These are phyloP conservation scores for Fraxinus americana DNA, from an alignment of 257 asterid genomes.

Conservation along the genomic window DNA sequence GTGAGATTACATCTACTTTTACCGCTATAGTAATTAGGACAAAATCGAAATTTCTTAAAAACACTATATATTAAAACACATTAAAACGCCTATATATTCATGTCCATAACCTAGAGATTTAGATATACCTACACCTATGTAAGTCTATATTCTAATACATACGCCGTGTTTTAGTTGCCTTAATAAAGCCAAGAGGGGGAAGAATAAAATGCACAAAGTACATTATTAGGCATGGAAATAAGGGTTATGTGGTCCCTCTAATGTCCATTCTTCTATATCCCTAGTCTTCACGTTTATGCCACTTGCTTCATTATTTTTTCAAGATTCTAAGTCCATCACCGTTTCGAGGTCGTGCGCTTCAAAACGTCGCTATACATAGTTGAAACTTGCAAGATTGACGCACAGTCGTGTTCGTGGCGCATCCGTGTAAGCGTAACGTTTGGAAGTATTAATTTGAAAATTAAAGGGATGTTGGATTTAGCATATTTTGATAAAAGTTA, in stretches of 20 bases:
- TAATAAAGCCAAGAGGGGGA: neutral
- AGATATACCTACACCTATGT: too few species aligned
- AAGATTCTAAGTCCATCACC: conserved; percentile 25
- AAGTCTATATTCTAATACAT: neutral
- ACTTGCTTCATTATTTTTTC: conserved; percentile 31
- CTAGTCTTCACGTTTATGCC: conserved; percentile 37
- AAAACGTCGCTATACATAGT: neutral
- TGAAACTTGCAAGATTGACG: conserved; percentile 10
- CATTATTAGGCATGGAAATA: conserved; percentile 41
- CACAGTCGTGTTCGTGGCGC: too few species aligned
- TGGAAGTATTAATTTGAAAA: too few species aligned
- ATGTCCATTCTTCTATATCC: conserved; percentile 38
- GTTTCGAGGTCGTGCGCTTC: conserved; percentile 29
- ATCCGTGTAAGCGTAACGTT: too few species aligned
- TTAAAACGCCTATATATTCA: too few species aligned
- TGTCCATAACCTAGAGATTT: neutral
- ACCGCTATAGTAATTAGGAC: too few species aligned
- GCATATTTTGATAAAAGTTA: too few species aligned
- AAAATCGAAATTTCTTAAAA: too few species aligned
- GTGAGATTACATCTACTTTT: too few species aligned
- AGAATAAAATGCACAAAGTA: conserved; percentile 11
- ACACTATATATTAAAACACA: too few species aligned
- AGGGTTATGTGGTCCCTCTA: conserved; percentile 33
- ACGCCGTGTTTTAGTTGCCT: neutral
- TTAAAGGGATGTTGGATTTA: too few species aligned